Conservation (phyloP, 2,329 filamentous ascomycete genomes). For the Curvularia sp. region DNA sequence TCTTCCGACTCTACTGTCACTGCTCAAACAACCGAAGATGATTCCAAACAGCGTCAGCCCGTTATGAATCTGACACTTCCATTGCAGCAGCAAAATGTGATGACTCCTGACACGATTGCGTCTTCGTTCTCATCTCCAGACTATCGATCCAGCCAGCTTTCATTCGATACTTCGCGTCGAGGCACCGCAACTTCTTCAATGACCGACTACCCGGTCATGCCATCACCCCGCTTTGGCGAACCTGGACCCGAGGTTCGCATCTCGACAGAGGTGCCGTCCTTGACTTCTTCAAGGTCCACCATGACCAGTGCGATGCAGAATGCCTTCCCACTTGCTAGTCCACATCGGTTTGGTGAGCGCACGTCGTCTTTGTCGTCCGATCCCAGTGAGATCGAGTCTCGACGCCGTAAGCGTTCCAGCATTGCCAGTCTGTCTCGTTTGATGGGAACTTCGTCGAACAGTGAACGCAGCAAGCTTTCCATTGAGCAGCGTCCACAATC, state of each 20-base stretch:
- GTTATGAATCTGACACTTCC: conserved; percentile 49
- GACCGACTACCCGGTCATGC: conserved; percentile 73
- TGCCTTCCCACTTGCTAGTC: conserved; percentile 51
- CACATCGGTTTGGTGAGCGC: conserved; percentile 53
- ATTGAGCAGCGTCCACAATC: conserved; percentile 64
- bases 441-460: conserved; percentile 70
- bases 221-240: conserved; percentile 75
- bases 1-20: conserved; percentile 59
- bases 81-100: conserved; percentile 57
- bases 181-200: conserved; percentile 78
- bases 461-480: conserved; percentile 76
- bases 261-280: conserved; percentile 77
- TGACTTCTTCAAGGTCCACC: conserved; percentile 78
- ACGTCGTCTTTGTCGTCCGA: conserved; percentile 53
- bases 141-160: conserved; percentile 65
- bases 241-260: conserved; percentile 74
- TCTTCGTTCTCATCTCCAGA: conserved; percentile 70
- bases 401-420: conserved; percentile 75
- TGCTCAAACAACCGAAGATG: conserved; percentile 38
- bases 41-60: conserved; percentile 47
- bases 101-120: conserved; percentile 70
- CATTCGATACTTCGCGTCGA: conserved; percentile 73
- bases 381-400: conserved; percentile 52
- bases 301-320: conserved; percentile 73
- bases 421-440: conserved; percentile 78